phyloP scores from a whole-genome alignment of 2,329 filamentous ascomycete species.

The Fusarium ramigenum region DNA sequence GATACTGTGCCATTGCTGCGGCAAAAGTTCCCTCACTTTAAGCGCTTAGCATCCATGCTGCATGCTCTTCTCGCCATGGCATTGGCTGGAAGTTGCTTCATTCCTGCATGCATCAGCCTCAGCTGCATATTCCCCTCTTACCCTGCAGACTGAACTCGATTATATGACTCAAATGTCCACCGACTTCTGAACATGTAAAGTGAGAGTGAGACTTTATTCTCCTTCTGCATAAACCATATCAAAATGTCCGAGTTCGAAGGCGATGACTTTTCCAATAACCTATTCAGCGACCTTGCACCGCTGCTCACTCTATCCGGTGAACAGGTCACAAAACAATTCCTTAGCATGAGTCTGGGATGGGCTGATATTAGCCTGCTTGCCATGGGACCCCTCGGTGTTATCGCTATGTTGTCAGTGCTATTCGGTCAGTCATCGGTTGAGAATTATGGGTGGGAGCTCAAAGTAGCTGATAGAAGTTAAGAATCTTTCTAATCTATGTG shows the following conservation, averaged over 20 bases:
- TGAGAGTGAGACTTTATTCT: neutral
- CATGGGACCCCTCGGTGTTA: neutral
- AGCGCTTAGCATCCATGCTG: neutral
- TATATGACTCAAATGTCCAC: neutral
- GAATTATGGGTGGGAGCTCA: too few relatives aligned
- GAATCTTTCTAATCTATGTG: neutral
- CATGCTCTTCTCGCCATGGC: neutral
- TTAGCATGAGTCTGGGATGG: neutral
- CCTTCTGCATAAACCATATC: neutral
- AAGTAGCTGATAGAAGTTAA: too few relatives aligned
- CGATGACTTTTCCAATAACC: constrained; percentile 7
- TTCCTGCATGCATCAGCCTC: neutral
- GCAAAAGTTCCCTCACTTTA: neutral
- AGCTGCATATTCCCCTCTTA: neutral
- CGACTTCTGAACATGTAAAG: neutral
- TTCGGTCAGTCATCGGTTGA: too few relatives aligned
- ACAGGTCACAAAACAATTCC: neutral
- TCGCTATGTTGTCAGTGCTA: neutral
- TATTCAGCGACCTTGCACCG: neutral
- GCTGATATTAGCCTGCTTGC: neutral
- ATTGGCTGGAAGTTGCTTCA: neutral
- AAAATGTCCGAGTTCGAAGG: neutral
- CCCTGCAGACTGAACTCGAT: neutral
- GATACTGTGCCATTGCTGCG: neutral
- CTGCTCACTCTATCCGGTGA: neutral